These are phyloP conservation scores for Leucosporidium creatinivorum DNA, from an alignment of 768 basidiomycete genomes.

Conservation along the genomic window DNA sequence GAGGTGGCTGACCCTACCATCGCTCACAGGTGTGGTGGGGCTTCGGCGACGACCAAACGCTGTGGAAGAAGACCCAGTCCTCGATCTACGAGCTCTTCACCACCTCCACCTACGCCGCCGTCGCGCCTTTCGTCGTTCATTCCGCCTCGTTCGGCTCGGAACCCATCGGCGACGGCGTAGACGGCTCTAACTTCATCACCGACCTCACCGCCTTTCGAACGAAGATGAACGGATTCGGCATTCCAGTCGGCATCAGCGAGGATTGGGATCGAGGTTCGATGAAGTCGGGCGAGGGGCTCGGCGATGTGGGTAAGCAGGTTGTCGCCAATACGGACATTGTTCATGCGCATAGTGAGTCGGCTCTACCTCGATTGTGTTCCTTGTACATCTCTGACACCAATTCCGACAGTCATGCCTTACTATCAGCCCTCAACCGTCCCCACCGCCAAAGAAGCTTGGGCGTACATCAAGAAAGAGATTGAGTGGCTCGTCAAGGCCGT, in stretches of 20 bases:
- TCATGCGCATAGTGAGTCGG: slow-evolving; percentile 22
- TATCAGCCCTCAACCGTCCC: background rate
- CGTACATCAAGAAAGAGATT: slow-evolving; percentile 6
- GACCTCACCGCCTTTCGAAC: slow-evolving; percentile 13
- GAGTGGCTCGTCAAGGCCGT: background rate
- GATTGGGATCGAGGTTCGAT: slow-evolving; percentile 32
- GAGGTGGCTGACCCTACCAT: background rate
- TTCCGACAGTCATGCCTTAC: background rate
- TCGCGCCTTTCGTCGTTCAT: slow-evolving; percentile 34
- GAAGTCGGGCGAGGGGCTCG: slow-evolving; percentile 4
- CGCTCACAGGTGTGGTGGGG: background rate
- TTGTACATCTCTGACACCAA: too few relatives aligned
- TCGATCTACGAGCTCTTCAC: slow-evolving; percentile 22
- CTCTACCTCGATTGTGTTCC: background rate
- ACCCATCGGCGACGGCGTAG: slow-evolving; percentile 30
- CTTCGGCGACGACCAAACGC: background rate
- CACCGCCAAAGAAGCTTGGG: slow-evolving; percentile 1
- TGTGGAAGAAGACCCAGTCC: slow-evolving; percentile 17
- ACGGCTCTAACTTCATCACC: slow-evolving; percentile 10
- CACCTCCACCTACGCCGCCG: background rate
- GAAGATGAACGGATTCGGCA: slow-evolving; percentile 18
- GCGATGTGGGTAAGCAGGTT: slow-evolving; percentile 9
- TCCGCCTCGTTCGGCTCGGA: slow-evolving; percentile 32
- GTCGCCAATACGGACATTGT: slow-evolving; percentile 25
- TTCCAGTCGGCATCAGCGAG: slow-evolving; percentile 30